phyloP scores from a whole-genome alignment of 1,284 basidiomycete genomes.

The Abortiporus biennis region DNA sequence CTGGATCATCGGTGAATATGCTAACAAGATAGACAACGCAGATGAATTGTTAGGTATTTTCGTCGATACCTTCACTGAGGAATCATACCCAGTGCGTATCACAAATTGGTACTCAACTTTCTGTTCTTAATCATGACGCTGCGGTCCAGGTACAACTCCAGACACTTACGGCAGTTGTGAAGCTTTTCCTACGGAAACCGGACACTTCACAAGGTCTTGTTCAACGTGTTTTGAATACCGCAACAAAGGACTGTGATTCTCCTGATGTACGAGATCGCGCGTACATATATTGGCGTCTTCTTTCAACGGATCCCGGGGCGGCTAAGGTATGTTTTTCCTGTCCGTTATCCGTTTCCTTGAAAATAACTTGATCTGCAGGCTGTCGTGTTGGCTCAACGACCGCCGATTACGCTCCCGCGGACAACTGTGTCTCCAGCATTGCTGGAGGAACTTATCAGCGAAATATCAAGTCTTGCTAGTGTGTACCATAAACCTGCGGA shows the following conservation, averaged over 20 bases:
- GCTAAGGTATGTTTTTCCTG: slow-evolving; percentile 63
- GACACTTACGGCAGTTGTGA: slow-evolving; percentile 93
- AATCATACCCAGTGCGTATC: slow-evolving; percentile 77
- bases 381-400: slow-evolving; percentile 87
- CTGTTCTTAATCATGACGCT: not conserved
- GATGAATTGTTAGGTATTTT: slow-evolving; percentile 90
- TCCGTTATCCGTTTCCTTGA: not conserved
- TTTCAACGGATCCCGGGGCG: slow-evolving; percentile 90
- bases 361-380: slow-evolving; percentile 39
- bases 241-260: slow-evolving; percentile 95
- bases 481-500: slow-evolving; percentile 96
- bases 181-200: slow-evolving; percentile 93
- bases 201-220: slow-evolving; percentile 88
- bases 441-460: slow-evolving; percentile 89
- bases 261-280: slow-evolving; percentile 96
- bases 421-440: slow-evolving; percentile 87
- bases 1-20: slow-evolving; percentile 99
- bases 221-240: slow-evolving; percentile 86
- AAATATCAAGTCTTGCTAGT: slow-evolving; percentile 83
- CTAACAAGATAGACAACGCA: slow-evolving; percentile 94
- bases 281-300: slow-evolving; percentile 94
- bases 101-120: slow-evolving; percentile 4
- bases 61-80: slow-evolving; percentile 89
- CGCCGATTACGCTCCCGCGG: slow-evolving; percentile 88
- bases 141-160: slow-evolving; percentile 84